Evolutionary conservation across 2,329 filamentous ascomycete genomes (phyloP).

Genomic region (Fusarium neocosmosporiellum): DNA sequence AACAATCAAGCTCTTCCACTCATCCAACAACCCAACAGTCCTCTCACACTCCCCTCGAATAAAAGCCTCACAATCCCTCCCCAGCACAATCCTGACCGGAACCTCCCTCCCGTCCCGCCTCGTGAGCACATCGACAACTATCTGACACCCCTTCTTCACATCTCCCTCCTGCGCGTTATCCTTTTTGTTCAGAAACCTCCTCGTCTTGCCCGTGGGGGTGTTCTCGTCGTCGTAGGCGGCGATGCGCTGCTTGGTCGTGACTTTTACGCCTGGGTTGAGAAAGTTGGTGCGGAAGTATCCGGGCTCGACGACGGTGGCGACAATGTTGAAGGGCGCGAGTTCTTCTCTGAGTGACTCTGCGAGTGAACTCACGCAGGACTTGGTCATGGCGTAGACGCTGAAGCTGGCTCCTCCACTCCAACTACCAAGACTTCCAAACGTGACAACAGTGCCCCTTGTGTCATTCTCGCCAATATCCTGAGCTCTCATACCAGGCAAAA

Average conservation of each 20-base stretch:
- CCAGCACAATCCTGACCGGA: constrained; percentile 65
- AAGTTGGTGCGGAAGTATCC: constrained; percentile 66
- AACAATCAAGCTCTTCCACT: constrained; percentile 56
- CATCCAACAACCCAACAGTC: constrained; percentile 57
- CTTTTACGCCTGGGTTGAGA: constrained; percentile 51
- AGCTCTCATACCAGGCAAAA: constrained; percentile 59
- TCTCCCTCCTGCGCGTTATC: constrained; percentile 67
- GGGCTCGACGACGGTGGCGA: constrained; percentile 58
- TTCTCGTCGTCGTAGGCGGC: constrained; percentile 47
- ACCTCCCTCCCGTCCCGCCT: constrained; percentile 62
- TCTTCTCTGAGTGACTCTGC: constrained; percentile 58
- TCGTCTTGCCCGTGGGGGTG: constrained; percentile 43
- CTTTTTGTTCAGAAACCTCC: constrained; percentile 46
- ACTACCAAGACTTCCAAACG: constrained; percentile 60
- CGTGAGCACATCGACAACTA: constrained; percentile 67
- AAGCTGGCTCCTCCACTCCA: constrained; percentile 53
- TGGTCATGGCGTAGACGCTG: constrained; percentile 57
- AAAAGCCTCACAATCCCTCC: constrained; percentile 58
- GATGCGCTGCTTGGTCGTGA: constrained; percentile 43
- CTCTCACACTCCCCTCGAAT: constrained; percentile 57
- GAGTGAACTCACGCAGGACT: constrained; percentile 58
- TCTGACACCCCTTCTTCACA: constrained; percentile 61
- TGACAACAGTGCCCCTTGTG: constrained; percentile 50
- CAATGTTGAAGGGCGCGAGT: constrained; percentile 58
- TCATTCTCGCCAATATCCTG: constrained; percentile 44